Base-by-base conservation (phyloP, 2,329 filamentous ascomycete species). In the Ramularia collo-cygni region DNA sequence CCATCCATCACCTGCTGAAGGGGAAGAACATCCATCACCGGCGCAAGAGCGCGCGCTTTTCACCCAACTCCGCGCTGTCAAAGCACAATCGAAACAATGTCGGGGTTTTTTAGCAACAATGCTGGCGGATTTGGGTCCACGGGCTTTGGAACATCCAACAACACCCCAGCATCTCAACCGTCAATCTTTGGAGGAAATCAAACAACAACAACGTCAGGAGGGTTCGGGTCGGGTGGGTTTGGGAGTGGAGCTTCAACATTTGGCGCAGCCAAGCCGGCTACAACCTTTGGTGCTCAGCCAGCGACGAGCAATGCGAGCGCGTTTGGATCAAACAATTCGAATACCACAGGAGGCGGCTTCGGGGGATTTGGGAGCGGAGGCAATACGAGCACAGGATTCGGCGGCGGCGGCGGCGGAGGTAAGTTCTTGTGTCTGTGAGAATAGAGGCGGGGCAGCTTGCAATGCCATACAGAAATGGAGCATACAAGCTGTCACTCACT, bases 301-400 rank as follows among this genome's bases (percentile, higher is more conserved):
- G 10, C 38, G 29, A n/a, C n/a, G n/a, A n/a, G n/a, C n/a, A 24
- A 10, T 10, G 10, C 21, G 6, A 24, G 49, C 16, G 48, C 46
- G 17, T 52, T 51, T 38, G 53, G 56, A 24, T 24, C 38, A 10
- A 24, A 24, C 21, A 24, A 24, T 10, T 24, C 10, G n/a, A n/a
- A n/a, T n/a, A n/a, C 21, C 21, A 24, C 21, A 6, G 21, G 40
- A 33, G 49, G 47, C 9, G 55, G 56, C 6, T 24, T 24, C 10
- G 21, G 21, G 28, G 50, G 52, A 35, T 56, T 56, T 30, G 53
- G 53, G 15, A 37, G 37, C 18, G 28, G 33, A 10, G 44, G 38
- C 24, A 47, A 53, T 26, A 47, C 56, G 21, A 57, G 57, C 19
- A 55, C 60, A 16, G 53, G 59, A n/a, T 64, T 66, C 28, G 66